Evolutionary conservation across 345 rosid species (phyloP).

Genomic region (Cochlearia excelsa): DNA sequence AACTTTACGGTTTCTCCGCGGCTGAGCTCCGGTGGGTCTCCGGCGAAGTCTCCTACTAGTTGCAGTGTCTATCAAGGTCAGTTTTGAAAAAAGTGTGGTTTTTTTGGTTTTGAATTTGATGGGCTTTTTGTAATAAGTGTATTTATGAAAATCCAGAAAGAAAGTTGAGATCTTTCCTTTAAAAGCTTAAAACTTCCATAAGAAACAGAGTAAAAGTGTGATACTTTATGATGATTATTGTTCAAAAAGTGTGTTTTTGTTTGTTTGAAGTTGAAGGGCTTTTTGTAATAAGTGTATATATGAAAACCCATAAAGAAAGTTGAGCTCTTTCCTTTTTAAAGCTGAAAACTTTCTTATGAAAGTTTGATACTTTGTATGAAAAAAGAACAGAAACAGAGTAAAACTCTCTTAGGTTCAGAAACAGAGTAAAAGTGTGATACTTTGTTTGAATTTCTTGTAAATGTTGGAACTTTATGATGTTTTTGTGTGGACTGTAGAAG

Average conservation of each 20-base stretch:
- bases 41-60: constrained; percentile 14
- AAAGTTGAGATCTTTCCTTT: no score
- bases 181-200: no score
- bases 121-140: no score
- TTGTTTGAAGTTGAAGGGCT: no score
- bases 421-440: not conserved
- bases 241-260: no score
- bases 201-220: not conserved
- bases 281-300: no score
- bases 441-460: not conserved
- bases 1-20: not conserved
- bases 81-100: constrained; percentile 11
- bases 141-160: no score
- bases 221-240: no score
- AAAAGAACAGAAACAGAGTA: no score
- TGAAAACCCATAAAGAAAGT: no score
- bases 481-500: constrained; percentile 16
- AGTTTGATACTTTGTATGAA: no score
- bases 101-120: not conserved
- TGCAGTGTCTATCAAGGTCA: constrained; percentile 20
- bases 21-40: constrained; percentile 12
- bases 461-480: not conserved
- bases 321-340: no score
- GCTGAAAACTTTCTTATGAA: not conserved
- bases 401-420: not conserved